Evolutionary conservation across 2,329 filamentous ascomycete genomes (phyloP), one percentile per base, ranked within the genome.

Genomic region (Penicillium sp.): DNA sequence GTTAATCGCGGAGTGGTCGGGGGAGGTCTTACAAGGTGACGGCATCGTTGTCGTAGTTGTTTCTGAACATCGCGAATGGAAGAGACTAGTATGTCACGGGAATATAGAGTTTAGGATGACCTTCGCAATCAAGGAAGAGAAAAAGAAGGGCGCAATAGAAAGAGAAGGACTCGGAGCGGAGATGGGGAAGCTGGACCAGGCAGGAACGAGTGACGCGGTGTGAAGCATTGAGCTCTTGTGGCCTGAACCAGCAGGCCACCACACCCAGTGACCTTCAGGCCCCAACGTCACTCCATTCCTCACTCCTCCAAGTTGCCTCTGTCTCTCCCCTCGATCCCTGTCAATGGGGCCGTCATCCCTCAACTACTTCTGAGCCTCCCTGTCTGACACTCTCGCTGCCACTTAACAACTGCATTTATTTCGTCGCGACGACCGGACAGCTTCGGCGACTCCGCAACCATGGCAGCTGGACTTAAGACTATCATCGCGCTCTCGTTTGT

Each of bases 21-120:
- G 52, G 53, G 32, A 70, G 78, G 37, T 60, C 67, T 62, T 83
- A 96, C 91, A 97, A 99, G 79, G 94, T 99, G 79, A 97, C 92
- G 59, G 93, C 96, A 78, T 99, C 94, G 86, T 99, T 99, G 81
- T 99, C 94, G 84, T 99, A 99, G 79, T 97, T 97, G 84, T 99
- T 99, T 79, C 94, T 86, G 81, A 99, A 99, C 94, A 99, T 97
- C 70, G 70, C 86, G 83, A 61, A 58, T 54, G 59, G 42, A 43
- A 45, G 53, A 54, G 46, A 44, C 21, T 45, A 49, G 49, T 46
- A 45, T 51, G 42, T 49, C 36, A 39, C n/a, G 26, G 30, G 10
- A 37, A 49, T 45, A 45, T 47, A 40, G 21, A 34, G 8, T 39
- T 20, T 52, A 46, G 41, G 40, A 33, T 45, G n/a, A 34, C 51